Conservation (phyloP, 192 early-diverging fungal species). For the Glomus cerebriforme region DNA sequence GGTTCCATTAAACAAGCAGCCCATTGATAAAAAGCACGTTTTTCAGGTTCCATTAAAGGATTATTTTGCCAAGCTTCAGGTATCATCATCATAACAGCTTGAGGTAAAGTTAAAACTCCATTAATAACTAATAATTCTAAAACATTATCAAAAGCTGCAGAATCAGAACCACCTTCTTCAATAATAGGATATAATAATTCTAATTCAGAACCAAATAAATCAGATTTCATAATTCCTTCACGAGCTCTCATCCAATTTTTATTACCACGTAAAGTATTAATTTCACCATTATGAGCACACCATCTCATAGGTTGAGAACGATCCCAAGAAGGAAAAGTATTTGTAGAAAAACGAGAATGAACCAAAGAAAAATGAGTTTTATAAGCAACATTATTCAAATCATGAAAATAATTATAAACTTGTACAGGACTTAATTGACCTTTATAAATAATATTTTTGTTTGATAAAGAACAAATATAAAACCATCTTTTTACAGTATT, state of each 20-base stretch:
- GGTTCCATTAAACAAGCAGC: conserved; percentile 97
- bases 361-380: conserved; percentile 94
- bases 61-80: conserved; percentile 98
- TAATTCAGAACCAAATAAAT: conserved; percentile 74
- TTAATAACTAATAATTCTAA: conserved; percentile 92
- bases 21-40: conserved; percentile 97
- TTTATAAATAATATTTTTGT: conserved; percentile 96
- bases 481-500: conserved; percentile 90
- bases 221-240: conserved; percentile 91
- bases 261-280: conserved; percentile 98
- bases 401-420: conserved; percentile 91
- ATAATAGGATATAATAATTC: conserved; percentile 90
- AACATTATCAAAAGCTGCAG: conserved; percentile 96
- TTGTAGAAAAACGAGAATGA: conserved; percentile 98
- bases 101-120: conserved; percentile 86
- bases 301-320: conserved; percentile 98
- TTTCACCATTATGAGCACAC: conserved; percentile 99
- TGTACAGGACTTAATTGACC: conserved; percentile 93
- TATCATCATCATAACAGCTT: conserved; percentile 99
- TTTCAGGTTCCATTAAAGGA: conserved; percentile 77
- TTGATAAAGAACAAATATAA: conserved; percentile 95
- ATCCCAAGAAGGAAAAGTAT: conserved; percentile 99
- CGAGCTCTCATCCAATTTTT: conserved; percentile 99
- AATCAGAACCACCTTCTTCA: conserved; percentile 95
- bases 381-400: conserved; percentile 82